Evolutionary conservation across 1,284 basidiomycete genomes (phyloP).

Genomic region (Xanthoconium separans): DNA sequence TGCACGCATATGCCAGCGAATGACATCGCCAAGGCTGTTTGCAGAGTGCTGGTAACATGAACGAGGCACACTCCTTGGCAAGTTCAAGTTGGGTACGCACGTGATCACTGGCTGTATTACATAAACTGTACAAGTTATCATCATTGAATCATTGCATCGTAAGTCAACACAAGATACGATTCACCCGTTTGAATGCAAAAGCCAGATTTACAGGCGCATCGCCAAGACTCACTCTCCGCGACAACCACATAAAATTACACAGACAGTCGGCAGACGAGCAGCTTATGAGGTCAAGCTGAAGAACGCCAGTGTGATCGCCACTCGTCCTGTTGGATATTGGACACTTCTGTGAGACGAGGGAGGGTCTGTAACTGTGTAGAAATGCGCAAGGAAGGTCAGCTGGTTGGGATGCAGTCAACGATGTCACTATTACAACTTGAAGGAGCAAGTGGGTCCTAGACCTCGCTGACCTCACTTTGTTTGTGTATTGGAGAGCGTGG

Average conservation of each 20-base stretch:
- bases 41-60: slow-evolving; percentile 14
- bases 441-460: not conserved
- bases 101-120: slow-evolving; percentile 12
- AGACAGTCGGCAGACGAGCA: too few species aligned
- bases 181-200: not conserved
- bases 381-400: not conserved
- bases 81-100: not conserved
- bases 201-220: not conserved
- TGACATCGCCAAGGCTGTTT: slow-evolving; percentile 6
- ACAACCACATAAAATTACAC: not conserved
- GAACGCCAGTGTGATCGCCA: not conserved
- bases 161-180: not conserved
- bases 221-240: not conserved
- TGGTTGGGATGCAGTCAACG: not conserved
- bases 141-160: not conserved
- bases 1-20: slow-evolving; percentile 7
- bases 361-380: not conserved
- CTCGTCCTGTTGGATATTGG: not conserved
- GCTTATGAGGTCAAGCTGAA: not conserved
- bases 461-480: slow-evolving; percentile 41
- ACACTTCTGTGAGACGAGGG: not conserved
- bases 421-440: not conserved
- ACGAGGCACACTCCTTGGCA: not conserved
- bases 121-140: slow-evolving; percentile 8
- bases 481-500: slow-evolving; percentile 56